Conservation (phyloP, 345 rosid species). For the Adansonia digitata region DNA sequence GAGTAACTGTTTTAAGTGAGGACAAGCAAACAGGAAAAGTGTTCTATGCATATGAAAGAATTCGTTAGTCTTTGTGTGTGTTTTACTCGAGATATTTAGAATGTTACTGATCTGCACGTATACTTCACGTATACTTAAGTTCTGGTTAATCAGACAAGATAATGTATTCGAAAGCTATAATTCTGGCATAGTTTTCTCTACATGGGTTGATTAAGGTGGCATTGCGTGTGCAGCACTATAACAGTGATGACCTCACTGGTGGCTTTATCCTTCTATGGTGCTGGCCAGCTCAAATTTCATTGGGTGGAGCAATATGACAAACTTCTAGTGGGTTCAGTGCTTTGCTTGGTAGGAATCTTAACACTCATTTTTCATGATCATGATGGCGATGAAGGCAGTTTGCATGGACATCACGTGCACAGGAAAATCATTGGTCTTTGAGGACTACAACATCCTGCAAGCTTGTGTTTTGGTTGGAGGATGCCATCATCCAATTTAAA, state of each 20-base stretch:
- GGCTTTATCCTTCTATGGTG: conserved; percentile 95
- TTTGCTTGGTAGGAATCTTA: conserved; percentile 86
- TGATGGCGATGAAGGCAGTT: conserved; percentile 28
- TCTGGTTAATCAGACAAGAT: conserved; percentile 2
- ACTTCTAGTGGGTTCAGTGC: conserved; percentile 88
- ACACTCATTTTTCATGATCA: conserved; percentile 90
- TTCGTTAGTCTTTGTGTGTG: neutral
- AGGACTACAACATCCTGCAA: conserved; percentile 4
- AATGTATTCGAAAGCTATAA: neutral
- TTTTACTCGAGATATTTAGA: neutral
- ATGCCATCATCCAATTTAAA: neutral
- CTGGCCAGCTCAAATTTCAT: conserved; percentile 92
- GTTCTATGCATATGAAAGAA: neutral
- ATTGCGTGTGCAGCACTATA: conserved; percentile 61
- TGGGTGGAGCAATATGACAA: conserved; percentile 98
- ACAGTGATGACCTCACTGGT: conserved; percentile 94
- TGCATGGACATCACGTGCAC: conserved; percentile 41
- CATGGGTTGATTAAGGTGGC: conserved; percentile 11
- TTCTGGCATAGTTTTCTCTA: neutral
- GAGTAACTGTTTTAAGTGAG: conserved; percentile 2
- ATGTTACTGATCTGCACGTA: neutral
- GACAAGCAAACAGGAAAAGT: neutral
- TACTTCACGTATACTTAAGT: neutral
- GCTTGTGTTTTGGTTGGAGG: neutral
- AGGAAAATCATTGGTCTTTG: conserved; percentile 61